These are phyloP conservation scores for Tuber magnatum DNA, from an alignment of 495 filamentous ascomycete species.

Conservation along the genomic window DNA sequence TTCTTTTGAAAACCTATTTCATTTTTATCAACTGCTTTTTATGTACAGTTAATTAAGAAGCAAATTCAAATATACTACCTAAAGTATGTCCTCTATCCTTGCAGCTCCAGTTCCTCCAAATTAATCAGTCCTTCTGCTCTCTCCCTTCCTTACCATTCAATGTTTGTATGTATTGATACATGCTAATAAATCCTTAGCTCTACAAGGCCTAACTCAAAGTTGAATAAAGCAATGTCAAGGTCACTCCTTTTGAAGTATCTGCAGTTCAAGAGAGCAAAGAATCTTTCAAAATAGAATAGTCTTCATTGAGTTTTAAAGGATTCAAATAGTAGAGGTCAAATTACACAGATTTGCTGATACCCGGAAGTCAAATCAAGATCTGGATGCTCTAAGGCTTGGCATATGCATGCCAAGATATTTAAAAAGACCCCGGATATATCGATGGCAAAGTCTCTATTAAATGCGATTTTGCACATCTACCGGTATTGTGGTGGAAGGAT, in stretches of 20 bases:
- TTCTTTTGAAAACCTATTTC: too few species aligned
- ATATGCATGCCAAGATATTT: neutral
- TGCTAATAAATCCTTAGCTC: neutral
- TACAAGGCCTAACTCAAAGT: neutral
- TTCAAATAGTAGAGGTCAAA: neutral
- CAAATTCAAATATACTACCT: too few species aligned
- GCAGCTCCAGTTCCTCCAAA: too few species aligned
- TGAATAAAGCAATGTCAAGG: too few species aligned
- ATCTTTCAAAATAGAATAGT: neutral
- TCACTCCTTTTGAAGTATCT: rapidly evolving
- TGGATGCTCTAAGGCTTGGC: neutral
- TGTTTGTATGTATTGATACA: neutral
- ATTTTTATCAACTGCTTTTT: too few species aligned
- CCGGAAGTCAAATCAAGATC: neutral
- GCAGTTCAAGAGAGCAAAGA: neutral
- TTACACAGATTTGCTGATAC: neutral
- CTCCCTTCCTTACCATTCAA: neutral
- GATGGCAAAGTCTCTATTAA: neutral
- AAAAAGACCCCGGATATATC: neutral
- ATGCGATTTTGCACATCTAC: too few species aligned
- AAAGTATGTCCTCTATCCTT: neutral
- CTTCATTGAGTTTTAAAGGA: neutral
- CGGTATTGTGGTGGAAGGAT: too few species aligned
- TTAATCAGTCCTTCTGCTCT: too few species aligned
- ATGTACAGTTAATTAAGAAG: too few species aligned